Conservation (phyloP, 2,329 filamentous ascomycete genomes). For the Calonectria fujianensis region DNA sequence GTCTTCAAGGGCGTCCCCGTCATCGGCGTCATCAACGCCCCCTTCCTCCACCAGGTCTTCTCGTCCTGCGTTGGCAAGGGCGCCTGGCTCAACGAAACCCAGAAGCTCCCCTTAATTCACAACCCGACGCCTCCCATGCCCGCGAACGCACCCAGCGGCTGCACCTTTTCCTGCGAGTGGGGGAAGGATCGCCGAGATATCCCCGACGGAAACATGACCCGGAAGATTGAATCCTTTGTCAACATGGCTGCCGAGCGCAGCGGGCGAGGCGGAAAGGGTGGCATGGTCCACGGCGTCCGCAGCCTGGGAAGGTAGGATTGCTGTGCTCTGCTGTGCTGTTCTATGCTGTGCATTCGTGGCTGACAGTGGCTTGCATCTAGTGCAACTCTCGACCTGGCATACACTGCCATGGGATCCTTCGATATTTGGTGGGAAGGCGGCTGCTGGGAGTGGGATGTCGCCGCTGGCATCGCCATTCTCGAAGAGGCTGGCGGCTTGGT, state of each 20-base stretch:
- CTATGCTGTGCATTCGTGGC: not conserved
- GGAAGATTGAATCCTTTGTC: conserved; percentile 84
- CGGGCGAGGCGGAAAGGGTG: conserved; percentile 78
- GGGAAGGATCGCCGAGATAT: conserved; percentile 83
- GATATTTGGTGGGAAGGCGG: conserved; percentile 91
- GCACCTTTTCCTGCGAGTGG: conserved; percentile 86
- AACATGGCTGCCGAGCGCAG: conserved; percentile 83
- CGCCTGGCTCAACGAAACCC: conserved; percentile 81
- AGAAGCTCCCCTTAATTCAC: conserved; percentile 77
- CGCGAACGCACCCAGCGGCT: conserved; percentile 78
- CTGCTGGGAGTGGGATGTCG: conserved; percentile 90
- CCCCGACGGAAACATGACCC: conserved; percentile 79
- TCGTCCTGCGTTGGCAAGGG: conserved; percentile 79
- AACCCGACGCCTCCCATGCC: conserved; percentile 79
- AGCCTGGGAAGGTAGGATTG: conserved; percentile 75
- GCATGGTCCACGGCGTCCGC: conserved; percentile 86
- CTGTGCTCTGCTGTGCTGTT: not conserved
- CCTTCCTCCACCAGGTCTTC: conserved; percentile 81
- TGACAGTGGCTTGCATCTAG: conserved; percentile 60
- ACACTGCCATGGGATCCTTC: conserved; percentile 83
- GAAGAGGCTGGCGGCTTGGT: conserved; percentile 84
- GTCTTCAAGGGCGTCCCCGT: conserved; percentile 75
- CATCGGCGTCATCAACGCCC: conserved; percentile 83
- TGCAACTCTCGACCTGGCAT: conserved; percentile 84
- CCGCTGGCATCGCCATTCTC: conserved; percentile 83